Base-by-base conservation (phyloP, 225 moss, liverwort and hornwort species). In the Physcomitrellopsis africana region DNA sequence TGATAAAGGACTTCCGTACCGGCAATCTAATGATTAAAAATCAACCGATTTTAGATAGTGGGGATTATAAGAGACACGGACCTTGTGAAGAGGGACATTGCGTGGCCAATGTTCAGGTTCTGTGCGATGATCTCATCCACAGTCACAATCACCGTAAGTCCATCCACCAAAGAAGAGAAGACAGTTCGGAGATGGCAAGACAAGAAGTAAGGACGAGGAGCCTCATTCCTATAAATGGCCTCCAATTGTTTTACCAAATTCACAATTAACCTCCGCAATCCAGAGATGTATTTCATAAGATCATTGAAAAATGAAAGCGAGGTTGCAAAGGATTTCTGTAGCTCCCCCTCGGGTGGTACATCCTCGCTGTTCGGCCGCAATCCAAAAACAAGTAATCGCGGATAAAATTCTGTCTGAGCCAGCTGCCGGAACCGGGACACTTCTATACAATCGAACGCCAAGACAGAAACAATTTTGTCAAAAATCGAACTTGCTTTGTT, bases 71-170 rank as follows among this genome's bases (percentile, higher is more conserved):
- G 69, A 70, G 32, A 48, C 46, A 71, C 78, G 43, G 68, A 95
- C 95, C 95, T 88, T 79, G 81, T 97, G 74, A 97, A 97, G 66
- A 97, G 87, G 60, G 92, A 88, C 55, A 92, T 82, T n/a, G 94
- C 85, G 71, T 90, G 96, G 49, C 94, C 94, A 55, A 97, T 76
- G 66, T 86, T 80, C 65, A 84, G 69, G 80, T 97, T 97, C 79
- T 97, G 96, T 14, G 91, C 88, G 64, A 94, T 84, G 64, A 97
- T 89, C 73, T 94, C 88, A 81, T 97, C 96, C 51, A 97, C 45
- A 44, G 92, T 94, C 26, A 87, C 82, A 57, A 97, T 83, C 51
- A 94, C 76, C 26, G 81, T 75, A 68, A 97, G 78, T 22, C 96
- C 96, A 64, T 90, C 88, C 46, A 89, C 94, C 70, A 97, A 75